Evolutionary conservation across 345 rosid genomes (phyloP).

Genomic region (Clausena lansium): DNA sequence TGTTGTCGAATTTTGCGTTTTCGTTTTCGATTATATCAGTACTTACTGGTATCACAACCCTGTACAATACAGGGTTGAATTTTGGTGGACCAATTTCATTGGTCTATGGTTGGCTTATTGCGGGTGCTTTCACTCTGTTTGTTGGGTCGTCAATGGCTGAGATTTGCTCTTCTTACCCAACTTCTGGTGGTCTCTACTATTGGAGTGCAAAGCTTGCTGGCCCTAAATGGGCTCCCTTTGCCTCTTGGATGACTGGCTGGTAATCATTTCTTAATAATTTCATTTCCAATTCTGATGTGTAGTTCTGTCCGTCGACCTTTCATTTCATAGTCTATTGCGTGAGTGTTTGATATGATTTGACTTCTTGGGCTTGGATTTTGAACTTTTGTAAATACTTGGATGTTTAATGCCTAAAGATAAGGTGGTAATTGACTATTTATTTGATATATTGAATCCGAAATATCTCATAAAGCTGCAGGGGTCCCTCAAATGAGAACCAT

Average conservation of each 20-base stretch:
- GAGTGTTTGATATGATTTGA: background rate
- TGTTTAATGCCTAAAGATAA: background rate
- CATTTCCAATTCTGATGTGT: background rate
- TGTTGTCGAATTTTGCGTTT: constrained; percentile 89
- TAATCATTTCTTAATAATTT: constrained; percentile 23
- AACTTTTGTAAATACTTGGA: background rate
- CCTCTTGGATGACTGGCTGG: constrained; percentile 99
- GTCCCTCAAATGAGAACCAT: background rate
- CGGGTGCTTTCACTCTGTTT: constrained; percentile 79
- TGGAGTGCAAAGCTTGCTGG: constrained; percentile 99
- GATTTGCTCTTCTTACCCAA: constrained; percentile 94
- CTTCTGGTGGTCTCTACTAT: constrained; percentile 95
- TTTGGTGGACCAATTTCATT: constrained; percentile 81
- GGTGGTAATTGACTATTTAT: background rate
- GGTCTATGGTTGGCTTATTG: constrained; percentile 87
- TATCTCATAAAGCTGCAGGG: background rate
- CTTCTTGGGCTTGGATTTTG: background rate
- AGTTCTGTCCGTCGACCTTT: background rate
- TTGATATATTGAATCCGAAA: background rate
- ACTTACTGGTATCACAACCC: constrained; percentile 90
- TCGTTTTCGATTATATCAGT: constrained; percentile 91
- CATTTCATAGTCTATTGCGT: background rate
- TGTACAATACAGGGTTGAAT: constrained; percentile 71
- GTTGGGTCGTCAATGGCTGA: constrained; percentile 93
- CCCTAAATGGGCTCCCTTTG: constrained; percentile 83